Conservation (phyloP, 148 eudicot genomes). For the Limonium bicolor region DNA sequence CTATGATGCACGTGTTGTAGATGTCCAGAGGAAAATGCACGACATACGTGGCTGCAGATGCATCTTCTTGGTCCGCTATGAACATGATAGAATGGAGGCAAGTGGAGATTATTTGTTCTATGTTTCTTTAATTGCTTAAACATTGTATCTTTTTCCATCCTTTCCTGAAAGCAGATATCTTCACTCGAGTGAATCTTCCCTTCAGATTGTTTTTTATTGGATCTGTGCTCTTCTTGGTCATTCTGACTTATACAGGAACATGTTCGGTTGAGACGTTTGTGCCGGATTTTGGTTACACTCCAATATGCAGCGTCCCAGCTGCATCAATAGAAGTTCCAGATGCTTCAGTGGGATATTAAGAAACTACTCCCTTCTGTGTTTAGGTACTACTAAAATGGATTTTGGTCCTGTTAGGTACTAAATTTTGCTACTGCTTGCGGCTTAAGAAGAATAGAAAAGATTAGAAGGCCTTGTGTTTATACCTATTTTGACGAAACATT, state of each 20-base stretch:
- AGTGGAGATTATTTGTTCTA: constrained; percentile 3
- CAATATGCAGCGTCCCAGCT: too few relatives aligned
- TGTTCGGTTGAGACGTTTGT: constrained; percentile 62
- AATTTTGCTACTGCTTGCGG: too few relatives aligned
- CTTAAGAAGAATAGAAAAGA: too few relatives aligned
- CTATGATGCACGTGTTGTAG: constrained; percentile 55
- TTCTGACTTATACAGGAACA: constrained; percentile 28
- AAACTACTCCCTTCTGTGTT: too few relatives aligned
- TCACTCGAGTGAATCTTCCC: not conserved
- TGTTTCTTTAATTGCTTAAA: not conserved
- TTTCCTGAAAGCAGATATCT: not conserved
- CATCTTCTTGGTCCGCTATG: constrained; percentile 61
- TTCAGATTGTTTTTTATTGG: not conserved
- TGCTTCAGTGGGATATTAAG: too few relatives aligned
- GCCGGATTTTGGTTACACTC: constrained; percentile 28
- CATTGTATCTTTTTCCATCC: not conserved
- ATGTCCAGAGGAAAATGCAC: constrained; percentile 59
- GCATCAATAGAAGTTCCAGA: too few relatives aligned
- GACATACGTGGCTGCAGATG: constrained; percentile 96
- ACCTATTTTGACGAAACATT: too few relatives aligned
- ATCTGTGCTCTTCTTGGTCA: not conserved
- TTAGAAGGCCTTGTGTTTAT: too few relatives aligned
- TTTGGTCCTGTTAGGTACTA: too few relatives aligned
- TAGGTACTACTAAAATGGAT: too few relatives aligned
- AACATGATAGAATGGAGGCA: constrained; percentile 62